Evolutionary conservation across 1,284 basidiomycete genomes (phyloP).

Genomic region (Rhodotorula sp.): DNA sequence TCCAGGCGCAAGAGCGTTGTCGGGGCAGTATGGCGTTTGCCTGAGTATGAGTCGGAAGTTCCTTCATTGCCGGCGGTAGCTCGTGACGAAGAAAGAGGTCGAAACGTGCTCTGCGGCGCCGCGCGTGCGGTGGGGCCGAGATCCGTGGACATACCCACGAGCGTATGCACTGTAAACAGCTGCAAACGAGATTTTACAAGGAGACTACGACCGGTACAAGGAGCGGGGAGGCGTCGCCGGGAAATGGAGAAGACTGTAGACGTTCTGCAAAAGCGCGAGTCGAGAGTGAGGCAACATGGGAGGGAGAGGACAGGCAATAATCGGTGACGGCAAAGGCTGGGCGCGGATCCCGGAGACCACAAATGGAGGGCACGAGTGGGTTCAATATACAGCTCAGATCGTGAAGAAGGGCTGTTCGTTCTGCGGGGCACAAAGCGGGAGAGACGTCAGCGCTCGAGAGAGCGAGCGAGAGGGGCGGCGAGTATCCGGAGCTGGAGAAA

Average conservation of each 20-base stretch:
- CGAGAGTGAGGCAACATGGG: neutral
- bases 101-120: too few relatives aligned
- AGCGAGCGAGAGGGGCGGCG: neutral
- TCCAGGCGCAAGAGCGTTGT: neutral
- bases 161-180: too few relatives aligned
- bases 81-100: too few relatives aligned
- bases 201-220: too few relatives aligned
- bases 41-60: neutral
- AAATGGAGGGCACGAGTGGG: neutral
- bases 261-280: neutral
- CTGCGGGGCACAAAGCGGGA: neutral
- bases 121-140: too few relatives aligned
- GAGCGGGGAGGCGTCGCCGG: neutral
- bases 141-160: too few relatives aligned
- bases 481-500: neutral
- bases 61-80: neutral
- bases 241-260: too few relatives aligned
- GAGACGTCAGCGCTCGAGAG: neutral
- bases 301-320: neutral
- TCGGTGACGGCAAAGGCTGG: neutral
- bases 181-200: neutral
- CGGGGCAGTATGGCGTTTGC: too few relatives aligned
- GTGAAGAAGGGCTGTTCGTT: conserved; percentile 32
- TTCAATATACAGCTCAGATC: conserved; percentile 37
- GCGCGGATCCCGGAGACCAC: neutral